Conservation (phyloP, 768 basidiomycete species). For the Pleurotus pulmonarius region DNA sequence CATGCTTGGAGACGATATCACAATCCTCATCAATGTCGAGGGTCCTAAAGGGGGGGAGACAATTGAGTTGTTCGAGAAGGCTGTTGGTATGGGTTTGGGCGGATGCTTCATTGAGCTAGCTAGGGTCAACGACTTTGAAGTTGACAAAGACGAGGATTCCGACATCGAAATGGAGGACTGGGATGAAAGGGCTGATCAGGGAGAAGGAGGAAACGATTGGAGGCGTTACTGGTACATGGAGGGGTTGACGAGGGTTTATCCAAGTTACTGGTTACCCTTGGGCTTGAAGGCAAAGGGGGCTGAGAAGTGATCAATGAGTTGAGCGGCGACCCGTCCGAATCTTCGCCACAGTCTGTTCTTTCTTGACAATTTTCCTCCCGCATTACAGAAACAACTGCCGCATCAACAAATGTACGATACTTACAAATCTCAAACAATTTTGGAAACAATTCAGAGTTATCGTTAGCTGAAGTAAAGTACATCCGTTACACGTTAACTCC, state of each 20-base stretch:
- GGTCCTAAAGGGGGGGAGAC: constrained; percentile 34
- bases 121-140: constrained; percentile 23
- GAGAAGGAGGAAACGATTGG: constrained; percentile 15
- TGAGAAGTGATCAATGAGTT: neutral
- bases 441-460: too few relatives aligned
- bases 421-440: too few relatives aligned
- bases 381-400: too few relatives aligned
- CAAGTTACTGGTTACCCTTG: constrained; percentile 41
- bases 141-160: constrained; percentile 8
- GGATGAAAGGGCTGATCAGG: constrained; percentile 17
- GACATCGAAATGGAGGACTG: constrained; percentile 14
- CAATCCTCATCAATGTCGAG: constrained; percentile 43
- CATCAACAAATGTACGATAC: too few relatives aligned
- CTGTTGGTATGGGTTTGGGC: constrained; percentile 50
- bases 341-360: neutral
- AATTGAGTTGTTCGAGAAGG: constrained; percentile 17
- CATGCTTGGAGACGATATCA: constrained; percentile 47
- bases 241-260: constrained; percentile 45
- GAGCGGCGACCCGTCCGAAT: neutral
- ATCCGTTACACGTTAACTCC: constrained; percentile 37
- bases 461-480: too few relatives aligned
- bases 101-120: constrained; percentile 61
- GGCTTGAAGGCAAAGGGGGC: neutral
- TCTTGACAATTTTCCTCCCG: too few relatives aligned
- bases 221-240: constrained; percentile 58